Evolutionary conservation across 73 alveolate genomes (phyloP), one percentile per base, ranked within the genome.

Genomic region (Durusdinium trenchii): DNA sequence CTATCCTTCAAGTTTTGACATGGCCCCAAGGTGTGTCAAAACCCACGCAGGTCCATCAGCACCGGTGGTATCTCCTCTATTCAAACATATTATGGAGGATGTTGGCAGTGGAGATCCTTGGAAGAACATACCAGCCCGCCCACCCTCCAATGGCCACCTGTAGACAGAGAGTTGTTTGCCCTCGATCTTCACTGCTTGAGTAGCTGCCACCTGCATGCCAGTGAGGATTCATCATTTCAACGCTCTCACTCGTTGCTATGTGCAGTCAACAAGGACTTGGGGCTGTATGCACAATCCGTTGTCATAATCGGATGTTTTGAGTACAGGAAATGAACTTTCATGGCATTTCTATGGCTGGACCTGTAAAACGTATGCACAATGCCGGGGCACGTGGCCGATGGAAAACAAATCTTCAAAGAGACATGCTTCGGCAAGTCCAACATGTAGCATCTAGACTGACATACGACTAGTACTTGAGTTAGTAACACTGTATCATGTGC

Each of bases 301-400:
- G n/a, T n/a, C n/a, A n/a, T 40, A 62, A 35, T 62, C 43, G 43
- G 32, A 35, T 3, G 50, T 47, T 69, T 6, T 76, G 28, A 6
- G 10, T 45, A 40, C 91, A 81, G 91, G 91, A 81, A 48, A 47
- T 81, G 91, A 81, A 48, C 35, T 81, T 81, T 47, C 91, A 81
- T 81, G 91, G 91, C 2, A 10, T 81, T 26, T 4, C 23, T 4
- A 81, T 81, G 91, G 91, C 91, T 0, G 91, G 91, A 18, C 91
- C 91, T 47, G 67, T 67, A 6, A 81, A 81, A 81, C 69, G 35
- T 23, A 14, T 81, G 50, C 46, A 48, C 20, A 7, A 26, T 3
- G 91, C 67, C 2, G 91, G 69, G 0, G 26, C 42, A 26, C 6
- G 12, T 14, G 87, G 87, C 42, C 67, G 69, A 4, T 81, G 69